Evolutionary conservation across 1,284 basidiomycete genomes (phyloP).

Genomic region (Neonothopanus nambi): DNA sequence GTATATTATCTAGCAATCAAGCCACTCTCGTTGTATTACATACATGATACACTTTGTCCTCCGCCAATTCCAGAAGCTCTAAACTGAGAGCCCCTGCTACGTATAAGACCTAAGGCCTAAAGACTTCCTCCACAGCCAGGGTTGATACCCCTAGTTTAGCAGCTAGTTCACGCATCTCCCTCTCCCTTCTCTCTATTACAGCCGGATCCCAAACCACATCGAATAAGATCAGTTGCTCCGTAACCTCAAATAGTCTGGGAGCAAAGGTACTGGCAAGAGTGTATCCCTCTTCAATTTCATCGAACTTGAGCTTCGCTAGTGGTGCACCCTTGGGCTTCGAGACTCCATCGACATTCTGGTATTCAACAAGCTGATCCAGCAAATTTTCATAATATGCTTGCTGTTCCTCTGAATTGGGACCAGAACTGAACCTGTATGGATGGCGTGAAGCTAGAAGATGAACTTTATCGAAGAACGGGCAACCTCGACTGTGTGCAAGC

Average conservation of each 20-base stretch:
- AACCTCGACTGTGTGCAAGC: neutral
- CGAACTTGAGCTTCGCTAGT: neutral
- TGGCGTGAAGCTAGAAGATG: neutral
- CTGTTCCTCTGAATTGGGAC: neutral
- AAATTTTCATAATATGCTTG: neutral
- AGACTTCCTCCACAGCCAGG: too few relatives aligned
- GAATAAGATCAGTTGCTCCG: neutral
- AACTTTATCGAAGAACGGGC: neutral
- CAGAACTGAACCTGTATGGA: neutral
- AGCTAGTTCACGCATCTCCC: too few relatives aligned
- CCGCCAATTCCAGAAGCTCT: too few relatives aligned
- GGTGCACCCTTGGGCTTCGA: neutral
- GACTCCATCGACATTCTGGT: neutral
- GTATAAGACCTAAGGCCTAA: too few relatives aligned
- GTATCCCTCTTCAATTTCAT: neutral
- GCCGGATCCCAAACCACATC: neutral
- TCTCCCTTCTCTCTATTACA: too few relatives aligned
- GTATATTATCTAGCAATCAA: too few relatives aligned
- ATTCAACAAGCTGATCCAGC: neutral
- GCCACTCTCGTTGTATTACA: too few relatives aligned
- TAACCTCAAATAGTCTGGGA: neutral
- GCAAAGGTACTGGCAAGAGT: neutral
- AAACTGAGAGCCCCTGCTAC: too few relatives aligned
- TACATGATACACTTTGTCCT: too few relatives aligned
- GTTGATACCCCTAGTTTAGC: too few relatives aligned